Evolutionary conservation across 176 grass and related monocot species (phyloP).

Genomic region (Musa itinerans): DNA sequence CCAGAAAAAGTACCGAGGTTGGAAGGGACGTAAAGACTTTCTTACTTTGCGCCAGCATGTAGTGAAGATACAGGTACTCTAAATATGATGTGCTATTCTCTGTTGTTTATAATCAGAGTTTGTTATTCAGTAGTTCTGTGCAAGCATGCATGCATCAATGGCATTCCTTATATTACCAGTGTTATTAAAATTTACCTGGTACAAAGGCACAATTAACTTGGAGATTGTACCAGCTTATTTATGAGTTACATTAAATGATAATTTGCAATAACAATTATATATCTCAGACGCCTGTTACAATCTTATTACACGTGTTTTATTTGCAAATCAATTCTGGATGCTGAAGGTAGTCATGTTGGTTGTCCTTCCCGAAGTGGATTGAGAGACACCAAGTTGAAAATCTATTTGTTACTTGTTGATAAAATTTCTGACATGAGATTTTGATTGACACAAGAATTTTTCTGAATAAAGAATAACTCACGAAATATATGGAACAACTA

Average conservation of each 20-base stretch:
- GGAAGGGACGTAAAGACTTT: conserved; percentile 79
- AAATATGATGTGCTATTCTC: not conserved
- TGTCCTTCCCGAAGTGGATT: not conserved
- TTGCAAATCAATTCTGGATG: not conserved
- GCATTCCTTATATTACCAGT: too few relatives aligned
- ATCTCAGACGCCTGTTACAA: not conserved
- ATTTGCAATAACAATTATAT: not conserved
- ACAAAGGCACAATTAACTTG: not conserved
- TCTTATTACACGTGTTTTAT: not conserved
- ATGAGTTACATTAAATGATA: not conserved
- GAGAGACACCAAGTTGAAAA: too few relatives aligned
- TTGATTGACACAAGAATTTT: not conserved
- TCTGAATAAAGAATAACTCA: not conserved
- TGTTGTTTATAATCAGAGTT: not conserved
- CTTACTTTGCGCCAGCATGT: conserved; percentile 71
- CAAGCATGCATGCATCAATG: not conserved
- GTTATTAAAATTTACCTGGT: not conserved
- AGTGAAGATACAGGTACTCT: conserved; percentile 86
- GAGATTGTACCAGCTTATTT: not conserved
- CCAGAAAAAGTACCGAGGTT: conserved; percentile 89
- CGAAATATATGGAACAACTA: not conserved
- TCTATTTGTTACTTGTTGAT: not conserved
- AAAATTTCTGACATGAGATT: not conserved
- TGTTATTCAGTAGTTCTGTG: not conserved
- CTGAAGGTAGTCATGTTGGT: not conserved